These are phyloP conservation scores for Jacaranda copaia DNA, from an alignment of 257 asterid species.

Conservation along the genomic window DNA sequence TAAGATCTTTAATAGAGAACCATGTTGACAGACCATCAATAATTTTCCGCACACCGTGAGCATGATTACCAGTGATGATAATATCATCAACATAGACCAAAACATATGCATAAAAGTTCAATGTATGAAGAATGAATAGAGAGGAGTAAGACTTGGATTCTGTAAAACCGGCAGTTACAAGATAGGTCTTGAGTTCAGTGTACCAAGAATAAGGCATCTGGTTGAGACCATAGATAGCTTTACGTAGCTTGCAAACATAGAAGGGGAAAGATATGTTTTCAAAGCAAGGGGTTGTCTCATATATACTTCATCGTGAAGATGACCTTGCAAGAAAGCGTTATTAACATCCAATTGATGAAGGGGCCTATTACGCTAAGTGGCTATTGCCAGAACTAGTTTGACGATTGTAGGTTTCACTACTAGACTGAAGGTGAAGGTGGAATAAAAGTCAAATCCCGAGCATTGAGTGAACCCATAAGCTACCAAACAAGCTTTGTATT, in stretches of 20 bases:
- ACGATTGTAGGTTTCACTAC: neutral
- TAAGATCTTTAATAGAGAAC: neutral
- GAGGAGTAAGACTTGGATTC: neutral
- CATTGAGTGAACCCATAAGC: neutral
- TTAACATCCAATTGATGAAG: neutral
- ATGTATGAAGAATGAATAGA: neutral
- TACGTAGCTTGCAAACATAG: neutral
- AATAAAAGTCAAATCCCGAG: neutral
- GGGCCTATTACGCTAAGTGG: neutral
- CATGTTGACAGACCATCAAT: neutral
- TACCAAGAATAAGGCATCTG: neutral
- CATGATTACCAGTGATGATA: neutral
- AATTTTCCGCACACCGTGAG: neutral
- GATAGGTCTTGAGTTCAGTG: neutral
- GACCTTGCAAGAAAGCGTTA: neutral
- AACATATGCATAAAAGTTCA: neutral
- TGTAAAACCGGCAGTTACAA: neutral
- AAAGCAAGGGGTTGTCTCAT: neutral
- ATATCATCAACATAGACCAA: neutral
- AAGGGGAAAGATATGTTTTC: neutral
- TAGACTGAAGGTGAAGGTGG: neutral
- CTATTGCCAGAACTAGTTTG: neutral
- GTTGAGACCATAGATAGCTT: neutral
- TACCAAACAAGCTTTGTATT: too few species aligned
- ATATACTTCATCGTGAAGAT: neutral